phyloP scores from a whole-genome alignment of 352 stramenopile species.

The Phytophthora sp. region DNA sequence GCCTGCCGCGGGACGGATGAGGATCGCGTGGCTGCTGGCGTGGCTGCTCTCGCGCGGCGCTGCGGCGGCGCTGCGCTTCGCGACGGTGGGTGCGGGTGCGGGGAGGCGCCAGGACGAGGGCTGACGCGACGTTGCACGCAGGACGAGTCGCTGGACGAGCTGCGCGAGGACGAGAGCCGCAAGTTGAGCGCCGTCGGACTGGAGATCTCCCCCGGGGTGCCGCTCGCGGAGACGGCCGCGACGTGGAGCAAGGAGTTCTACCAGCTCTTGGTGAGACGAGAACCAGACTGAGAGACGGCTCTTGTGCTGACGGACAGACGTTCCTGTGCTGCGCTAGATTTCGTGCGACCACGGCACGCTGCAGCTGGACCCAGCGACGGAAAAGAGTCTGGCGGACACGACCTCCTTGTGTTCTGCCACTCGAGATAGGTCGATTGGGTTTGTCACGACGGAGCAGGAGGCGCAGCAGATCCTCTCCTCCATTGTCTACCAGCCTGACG shows the following conservation, averaged over 20 bases:
- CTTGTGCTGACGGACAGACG: too few species aligned
- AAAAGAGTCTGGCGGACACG: constrained; percentile 23
- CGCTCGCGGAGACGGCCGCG: neutral
- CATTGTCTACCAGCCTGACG: constrained; percentile 30
- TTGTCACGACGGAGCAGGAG: constrained; percentile 30
- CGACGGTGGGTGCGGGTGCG: constrained; percentile 9
- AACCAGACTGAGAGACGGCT: too few species aligned
- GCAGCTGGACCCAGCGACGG: constrained; percentile 8
- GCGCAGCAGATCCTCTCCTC: constrained; percentile 33
- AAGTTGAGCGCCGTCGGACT: constrained; percentile 7
- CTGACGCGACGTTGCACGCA: constrained; percentile 3
- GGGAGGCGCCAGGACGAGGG: neutral
- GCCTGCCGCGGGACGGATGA: constrained; percentile 12
- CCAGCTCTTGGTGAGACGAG: constrained; percentile 20
- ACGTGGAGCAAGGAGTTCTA: constrained; percentile 14
- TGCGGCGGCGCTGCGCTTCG: constrained; percentile 13
- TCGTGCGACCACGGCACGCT: constrained; percentile 29
- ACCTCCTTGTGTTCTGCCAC: constrained; percentile 17
- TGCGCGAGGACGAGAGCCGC: constrained; percentile 17
- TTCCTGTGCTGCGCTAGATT: constrained; percentile 26
- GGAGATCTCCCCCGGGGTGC: constrained; percentile 10
- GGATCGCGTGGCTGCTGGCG: constrained; percentile 22
- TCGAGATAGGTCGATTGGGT: constrained; percentile 10
- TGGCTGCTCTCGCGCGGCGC: neutral
- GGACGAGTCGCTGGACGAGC: constrained; percentile 28